These are phyloP conservation scores for Colletotrichum caudatum DNA, from an alignment of 2,329 filamentous ascomycete species.

Conservation along the genomic window DNA sequence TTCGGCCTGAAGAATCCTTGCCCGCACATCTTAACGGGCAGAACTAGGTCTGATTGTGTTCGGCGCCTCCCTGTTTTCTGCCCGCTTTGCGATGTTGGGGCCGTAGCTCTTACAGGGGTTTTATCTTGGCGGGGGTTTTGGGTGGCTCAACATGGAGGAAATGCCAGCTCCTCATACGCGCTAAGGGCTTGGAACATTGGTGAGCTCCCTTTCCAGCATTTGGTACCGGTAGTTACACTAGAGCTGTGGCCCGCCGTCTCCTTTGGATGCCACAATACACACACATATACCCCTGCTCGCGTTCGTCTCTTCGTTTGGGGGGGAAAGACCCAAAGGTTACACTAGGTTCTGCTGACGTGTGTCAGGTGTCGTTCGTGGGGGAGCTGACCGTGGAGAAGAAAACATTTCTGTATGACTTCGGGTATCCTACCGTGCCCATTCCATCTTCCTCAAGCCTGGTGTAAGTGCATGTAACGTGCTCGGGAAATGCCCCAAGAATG, in stretches of 20 bases:
- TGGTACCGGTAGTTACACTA: too few species aligned
- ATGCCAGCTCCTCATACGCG: constrained; percentile 23
- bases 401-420: constrained; percentile 28
- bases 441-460: not conserved
- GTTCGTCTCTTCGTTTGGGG: constrained; percentile 22
- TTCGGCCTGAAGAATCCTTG: not conserved
- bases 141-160: constrained; percentile 10
- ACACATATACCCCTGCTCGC: not conserved
- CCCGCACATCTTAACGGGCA: not conserved
- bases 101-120: constrained; percentile 34
- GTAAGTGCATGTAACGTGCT: too few species aligned
- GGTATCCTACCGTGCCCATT: not conserved
- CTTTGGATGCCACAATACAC: not conserved
- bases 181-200: constrained; percentile 8
- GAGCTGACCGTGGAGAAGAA: constrained; percentile 7
- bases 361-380: constrained; percentile 31
- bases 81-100: not conserved
- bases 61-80: constrained; percentile 16
- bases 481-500: not conserved
- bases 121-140: constrained; percentile 39
- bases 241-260: not conserved
- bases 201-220: not conserved
- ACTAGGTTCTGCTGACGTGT: constrained; percentile 25
- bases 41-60: constrained; percentile 32
- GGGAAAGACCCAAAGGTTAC: not conserved